These are phyloP conservation scores for Metahyphopichia silvanorum DNA, from an alignment of 805 yeast genomes.

Conservation along the genomic window DNA sequence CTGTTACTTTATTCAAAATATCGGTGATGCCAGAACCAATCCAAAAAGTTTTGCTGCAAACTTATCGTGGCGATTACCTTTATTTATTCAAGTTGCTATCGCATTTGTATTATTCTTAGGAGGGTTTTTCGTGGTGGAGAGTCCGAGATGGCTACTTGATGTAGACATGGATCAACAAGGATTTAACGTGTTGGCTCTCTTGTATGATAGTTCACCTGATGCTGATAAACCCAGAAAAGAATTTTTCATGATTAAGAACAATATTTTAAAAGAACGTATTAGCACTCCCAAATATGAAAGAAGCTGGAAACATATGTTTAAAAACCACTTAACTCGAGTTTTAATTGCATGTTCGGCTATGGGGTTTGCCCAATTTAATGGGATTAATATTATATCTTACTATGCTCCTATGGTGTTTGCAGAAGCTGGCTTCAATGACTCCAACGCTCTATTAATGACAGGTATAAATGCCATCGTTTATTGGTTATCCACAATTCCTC, in stretches of 20 bases:
- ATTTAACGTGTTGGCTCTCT: slow-evolving; percentile 27
- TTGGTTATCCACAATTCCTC: slow-evolving; percentile 38
- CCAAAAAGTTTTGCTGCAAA: slow-evolving; percentile 37
- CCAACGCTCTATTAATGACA: slow-evolving; percentile 42
- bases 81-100: slow-evolving; percentile 71
- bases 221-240: slow-evolving; percentile 35
- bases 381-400: slow-evolving; percentile 56
- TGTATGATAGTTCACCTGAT: slow-evolving; percentile 28
- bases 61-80: slow-evolving; percentile 74
- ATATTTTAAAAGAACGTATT: slow-evolving; percentile 37
- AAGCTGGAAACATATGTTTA: slow-evolving; percentile 41
- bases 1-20: slow-evolving; percentile 60
- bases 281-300: slow-evolving; percentile 37
- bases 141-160: slow-evolving; percentile 87
- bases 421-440: slow-evolving; percentile 41
- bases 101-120: slow-evolving; percentile 70
- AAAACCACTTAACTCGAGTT: slow-evolving; percentile 32
- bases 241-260: slow-evolving; percentile 45
- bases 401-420: slow-evolving; percentile 57
- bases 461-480: slow-evolving; percentile 41
- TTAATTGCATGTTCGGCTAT: slow-evolving; percentile 40
- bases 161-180: slow-evolving; percentile 68
- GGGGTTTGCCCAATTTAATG: slow-evolving; percentile 47
- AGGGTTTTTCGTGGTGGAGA: slow-evolving; percentile 75
- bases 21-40: slow-evolving; percentile 37